Percentiles rank a stretch among this genome's conserved stretches.
phyloP scores from a whole-genome alignment of 1,284 basidiomycete genomes.

The Pulchroboletus neoregius region DNA sequence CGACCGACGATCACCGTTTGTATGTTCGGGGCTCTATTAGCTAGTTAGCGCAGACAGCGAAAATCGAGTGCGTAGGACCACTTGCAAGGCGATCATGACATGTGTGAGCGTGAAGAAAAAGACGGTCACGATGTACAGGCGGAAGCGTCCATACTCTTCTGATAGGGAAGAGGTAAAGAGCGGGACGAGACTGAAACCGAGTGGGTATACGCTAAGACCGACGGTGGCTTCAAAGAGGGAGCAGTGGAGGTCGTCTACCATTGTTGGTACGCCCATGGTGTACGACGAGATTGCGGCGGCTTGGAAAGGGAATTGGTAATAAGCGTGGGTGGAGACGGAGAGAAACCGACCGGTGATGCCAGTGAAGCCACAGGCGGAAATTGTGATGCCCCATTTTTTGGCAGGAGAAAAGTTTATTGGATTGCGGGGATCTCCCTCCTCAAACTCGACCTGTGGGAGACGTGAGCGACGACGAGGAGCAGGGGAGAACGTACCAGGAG shows the following conservation, averaged over 20 bases:
- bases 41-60: slow-evolving; percentile 7
- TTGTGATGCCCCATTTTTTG: slow-evolving; percentile 43
- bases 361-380: slow-evolving; percentile 31
- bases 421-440: slow-evolving; percentile 44
- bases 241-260: slow-evolving; percentile 42
- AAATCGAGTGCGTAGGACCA: slow-evolving; percentile 1
- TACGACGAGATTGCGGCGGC: slow-evolving; percentile 40
- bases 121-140: slow-evolving; percentile 42
- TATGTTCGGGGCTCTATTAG: slow-evolving; percentile 29
- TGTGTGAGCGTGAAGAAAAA: slow-evolving; percentile 40
- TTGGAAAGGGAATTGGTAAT: slow-evolving; percentile 9
- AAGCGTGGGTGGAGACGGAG: background rate
- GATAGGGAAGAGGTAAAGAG: slow-evolving; percentile 47
- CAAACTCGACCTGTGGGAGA: slow-evolving; percentile 48
- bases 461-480: slow-evolving; percentile 7
- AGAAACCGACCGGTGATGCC: slow-evolving; percentile 29
- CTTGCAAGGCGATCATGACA: slow-evolving; percentile 40
- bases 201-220: slow-evolving; percentile 39
- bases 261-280: slow-evolving; percentile 37
- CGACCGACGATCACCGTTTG: slow-evolving; percentile 32
- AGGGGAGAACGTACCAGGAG: slow-evolving; percentile 14
- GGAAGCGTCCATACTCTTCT: slow-evolving; percentile 50
- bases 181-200: slow-evolving; percentile 50
- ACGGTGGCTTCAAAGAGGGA: slow-evolving; percentile 36
- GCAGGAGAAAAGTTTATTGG: slow-evolving; percentile 46